These are phyloP conservation scores for Balansia obtecta DNA, from an alignment of 2,329 filamentous ascomycete species.

Conservation along the genomic window DNA sequence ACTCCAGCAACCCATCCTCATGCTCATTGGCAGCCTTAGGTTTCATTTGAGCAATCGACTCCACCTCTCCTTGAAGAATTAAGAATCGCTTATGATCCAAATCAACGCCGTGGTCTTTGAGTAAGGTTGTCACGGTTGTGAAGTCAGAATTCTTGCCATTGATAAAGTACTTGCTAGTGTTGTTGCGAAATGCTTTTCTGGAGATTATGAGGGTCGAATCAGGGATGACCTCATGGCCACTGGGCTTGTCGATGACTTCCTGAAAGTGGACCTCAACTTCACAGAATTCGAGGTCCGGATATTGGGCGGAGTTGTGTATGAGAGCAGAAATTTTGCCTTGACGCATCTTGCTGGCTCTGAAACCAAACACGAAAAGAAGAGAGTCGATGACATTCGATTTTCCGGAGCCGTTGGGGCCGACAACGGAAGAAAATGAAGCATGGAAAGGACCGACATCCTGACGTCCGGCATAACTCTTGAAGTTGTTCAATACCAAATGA, in stretches of 20 bases:
- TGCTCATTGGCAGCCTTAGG: conserved; percentile 90
- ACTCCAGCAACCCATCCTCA: conserved; percentile 90
- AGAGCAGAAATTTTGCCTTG: conserved; percentile 96
- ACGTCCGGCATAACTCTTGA: conserved; percentile 95
- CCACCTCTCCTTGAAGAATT: conserved; percentile 93
- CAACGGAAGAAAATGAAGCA: conserved; percentile 91
- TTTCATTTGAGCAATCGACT: conserved; percentile 99
- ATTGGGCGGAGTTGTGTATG: conserved; percentile 89
- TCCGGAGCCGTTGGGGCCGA: conserved; percentile 93
- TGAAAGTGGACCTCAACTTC: conserved; percentile 96
- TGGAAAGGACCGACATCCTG: conserved; percentile 97
- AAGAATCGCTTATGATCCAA: conserved; percentile 96
- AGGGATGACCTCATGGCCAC: conserved; percentile 64
- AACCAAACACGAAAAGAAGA: conserved; percentile 95
- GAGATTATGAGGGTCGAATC: conserved; percentile 81
- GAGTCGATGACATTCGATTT: conserved; percentile 99
- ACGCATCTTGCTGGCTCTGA: conserved; percentile 97
- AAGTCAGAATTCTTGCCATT: conserved; percentile 84
- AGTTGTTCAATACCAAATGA: conserved; percentile 84
- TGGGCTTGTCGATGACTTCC: conserved; percentile 79
- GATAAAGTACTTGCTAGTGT: conserved; percentile 97
- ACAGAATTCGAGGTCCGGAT: conserved; percentile 76
- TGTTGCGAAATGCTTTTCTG: conserved; percentile 91
- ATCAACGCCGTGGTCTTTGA: conserved; percentile 82
- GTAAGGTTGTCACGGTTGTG: conserved; percentile 75